phyloP scores from a whole-genome alignment of 2,329 filamentous ascomycete genomes.

The Claviceps spartinae region DNA sequence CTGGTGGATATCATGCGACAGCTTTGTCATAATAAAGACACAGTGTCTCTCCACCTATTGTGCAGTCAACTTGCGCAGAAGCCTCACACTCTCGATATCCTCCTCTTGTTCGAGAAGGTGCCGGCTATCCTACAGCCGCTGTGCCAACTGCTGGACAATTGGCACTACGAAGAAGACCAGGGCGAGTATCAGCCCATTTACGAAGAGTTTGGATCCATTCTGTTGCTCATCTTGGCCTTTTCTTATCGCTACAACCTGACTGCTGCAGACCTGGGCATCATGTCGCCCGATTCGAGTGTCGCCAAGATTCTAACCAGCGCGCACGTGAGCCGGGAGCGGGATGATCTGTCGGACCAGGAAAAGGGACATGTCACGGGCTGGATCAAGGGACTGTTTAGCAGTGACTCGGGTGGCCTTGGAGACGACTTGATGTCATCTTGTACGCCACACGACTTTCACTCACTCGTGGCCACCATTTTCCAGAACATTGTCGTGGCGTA shows the following conservation, averaged over 20 bases:
- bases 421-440: slow-evolving; percentile 75
- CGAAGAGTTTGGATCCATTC: slow-evolving; percentile 68
- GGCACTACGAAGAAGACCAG: slow-evolving; percentile 73
- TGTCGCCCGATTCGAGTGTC: slow-evolving; percentile 50
- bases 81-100: slow-evolving; percentile 57
- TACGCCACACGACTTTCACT: slow-evolving; percentile 69
- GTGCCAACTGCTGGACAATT: slow-evolving; percentile 62
- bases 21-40: slow-evolving; percentile 60
- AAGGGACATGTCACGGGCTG: slow-evolving; percentile 55
- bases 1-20: slow-evolving; percentile 58
- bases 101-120: slow-evolving; percentile 62
- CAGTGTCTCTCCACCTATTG: slow-evolving; percentile 63
- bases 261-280: slow-evolving; percentile 48
- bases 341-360: slow-evolving; percentile 51
- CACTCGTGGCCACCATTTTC: slow-evolving; percentile 64
- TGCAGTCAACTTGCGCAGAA: slow-evolving; percentile 63
- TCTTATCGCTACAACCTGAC: slow-evolving; percentile 61
- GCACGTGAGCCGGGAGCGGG: slow-evolving; percentile 40
- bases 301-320: slow-evolving; percentile 49
- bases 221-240: slow-evolving; percentile 61
- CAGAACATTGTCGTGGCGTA: slow-evolving; percentile 61
- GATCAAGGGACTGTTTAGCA: slow-evolving; percentile 66
- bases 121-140: slow-evolving; percentile 57
- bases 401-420: slow-evolving; percentile 57
- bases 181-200: slow-evolving; percentile 76